Base-by-base conservation (phyloP, 768 basidiomycete species). In the Hypholoma fasciculare region DNA sequence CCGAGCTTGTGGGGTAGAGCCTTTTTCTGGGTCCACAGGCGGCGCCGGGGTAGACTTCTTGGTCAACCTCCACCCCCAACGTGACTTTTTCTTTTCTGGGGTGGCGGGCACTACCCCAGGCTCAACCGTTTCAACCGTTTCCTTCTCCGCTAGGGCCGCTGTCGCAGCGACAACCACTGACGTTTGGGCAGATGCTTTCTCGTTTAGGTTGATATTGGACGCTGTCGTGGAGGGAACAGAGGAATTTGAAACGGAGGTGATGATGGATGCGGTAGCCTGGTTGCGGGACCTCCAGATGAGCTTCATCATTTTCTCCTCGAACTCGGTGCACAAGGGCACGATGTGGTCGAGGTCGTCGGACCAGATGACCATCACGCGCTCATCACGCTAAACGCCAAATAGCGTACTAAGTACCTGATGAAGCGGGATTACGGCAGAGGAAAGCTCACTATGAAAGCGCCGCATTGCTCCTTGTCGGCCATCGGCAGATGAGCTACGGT, bases 381-480 rank as follows among this genome's bases (percentile, higher is more conserved):
- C 92, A 69, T 93, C 88, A 26, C 93, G 86, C 91, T 92, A 65
- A 19, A 49, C 30, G 57, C 60, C 58, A 59, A 59, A 63, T 53
- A 58, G 39, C 14, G 43, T 23, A 30, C 38, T 43, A 51, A 12
- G 26, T 14, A 30, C 46, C 17, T 48, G 20, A 49, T 26, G 43
- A 14, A 46, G 19, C 7, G 34, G n/a, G 36, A 54, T 55, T 27
- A 56, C 52, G 34, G 37, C 56, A 52, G 13, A 9, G 20, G 52
- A 56, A 49, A 47, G 78, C 82, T 66, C 69, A 89, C 90, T 53
- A 94, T 81, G 69, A 96, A 96, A 12, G 94, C 94, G 17, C 87
- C 94, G 50, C 89, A 93, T 65, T 95, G 93, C 68, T 95, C 93
- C 75, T 94, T 95, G 68, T 95, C 90, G 7, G 92, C 92, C 40